Evolutionary conservation across 768 basidiomycete genomes (phyloP).

Genomic region (Leccinum ochraceum): DNA sequence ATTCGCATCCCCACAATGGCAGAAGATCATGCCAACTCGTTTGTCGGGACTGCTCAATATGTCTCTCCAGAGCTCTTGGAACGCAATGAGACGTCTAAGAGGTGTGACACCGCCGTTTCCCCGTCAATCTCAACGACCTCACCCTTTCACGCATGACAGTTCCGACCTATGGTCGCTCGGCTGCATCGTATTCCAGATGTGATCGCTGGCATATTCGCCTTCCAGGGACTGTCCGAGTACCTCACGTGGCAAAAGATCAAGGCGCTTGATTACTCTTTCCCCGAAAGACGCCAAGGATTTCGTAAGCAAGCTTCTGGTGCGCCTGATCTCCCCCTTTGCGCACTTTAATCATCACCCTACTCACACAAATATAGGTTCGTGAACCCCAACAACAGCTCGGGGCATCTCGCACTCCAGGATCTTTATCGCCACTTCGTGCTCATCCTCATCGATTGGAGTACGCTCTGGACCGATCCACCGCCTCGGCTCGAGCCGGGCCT

Average conservation of each 20-base stretch:
- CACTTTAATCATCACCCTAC: neutral
- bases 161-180: slow-evolving; percentile 97
- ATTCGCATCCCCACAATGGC: slow-evolving; percentile 20
- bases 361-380: slow-evolving; percentile 44
- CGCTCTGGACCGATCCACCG: too few species aligned
- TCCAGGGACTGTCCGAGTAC: slow-evolving; percentile 89
- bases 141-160: slow-evolving; percentile 38
- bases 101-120: slow-evolving; percentile 41
- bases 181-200: slow-evolving; percentile 90
- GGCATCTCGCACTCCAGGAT: slow-evolving; percentile 40
- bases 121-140: neutral
- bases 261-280: slow-evolving; percentile 81
- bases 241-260: slow-evolving; percentile 96
- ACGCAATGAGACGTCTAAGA: slow-evolving; percentile 68
- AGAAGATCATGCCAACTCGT: slow-evolving; percentile 64
- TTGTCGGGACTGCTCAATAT: slow-evolving; percentile 91
- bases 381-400: slow-evolving; percentile 65
- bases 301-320: slow-evolving; percentile 73
- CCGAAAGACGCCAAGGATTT: slow-evolving; percentile 80
- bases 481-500: too few species aligned
- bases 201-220: slow-evolving; percentile 88
- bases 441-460: slow-evolving; percentile 62
- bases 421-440: slow-evolving; percentile 49
- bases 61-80: slow-evolving; percentile 86
- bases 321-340: neutral